phyloP scores from a whole-genome alignment of 345 rosid species.

The Salix arbutifolia region DNA sequence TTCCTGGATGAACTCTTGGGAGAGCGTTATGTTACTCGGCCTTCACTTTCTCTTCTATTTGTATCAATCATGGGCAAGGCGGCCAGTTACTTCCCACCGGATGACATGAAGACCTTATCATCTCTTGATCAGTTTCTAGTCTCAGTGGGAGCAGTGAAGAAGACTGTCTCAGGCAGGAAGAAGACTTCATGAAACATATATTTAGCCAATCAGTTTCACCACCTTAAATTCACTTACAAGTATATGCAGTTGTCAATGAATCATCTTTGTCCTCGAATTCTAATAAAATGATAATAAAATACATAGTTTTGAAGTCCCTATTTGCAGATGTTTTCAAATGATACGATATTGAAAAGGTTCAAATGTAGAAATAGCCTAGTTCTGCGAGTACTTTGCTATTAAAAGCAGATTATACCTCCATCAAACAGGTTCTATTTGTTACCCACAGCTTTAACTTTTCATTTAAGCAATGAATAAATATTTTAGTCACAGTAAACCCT shows the following conservation, averaged over 20 bases:
- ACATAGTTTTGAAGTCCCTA: neutral
- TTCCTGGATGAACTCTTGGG: slow-evolving; percentile 86
- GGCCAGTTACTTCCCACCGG: slow-evolving; percentile 92
- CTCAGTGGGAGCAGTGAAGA: slow-evolving; percentile 89
- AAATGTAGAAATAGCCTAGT: neutral
- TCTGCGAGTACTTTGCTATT: neutral
- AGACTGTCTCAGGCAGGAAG: slow-evolving; percentile 81
- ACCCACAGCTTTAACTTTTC: neutral
- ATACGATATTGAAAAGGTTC: neutral
- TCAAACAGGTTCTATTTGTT: neutral
- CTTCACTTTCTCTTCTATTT: slow-evolving; percentile 67
- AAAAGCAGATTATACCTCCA: neutral
- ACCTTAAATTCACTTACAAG: neutral
- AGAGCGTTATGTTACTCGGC: slow-evolving; percentile 59
- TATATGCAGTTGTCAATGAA: neutral
- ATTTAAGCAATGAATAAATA: neutral
- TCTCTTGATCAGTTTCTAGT: slow-evolving; percentile 89
- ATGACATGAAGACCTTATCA: slow-evolving; percentile 89
- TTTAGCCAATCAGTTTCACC: neutral
- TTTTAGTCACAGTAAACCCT: neutral
- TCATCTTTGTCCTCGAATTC: neutral
- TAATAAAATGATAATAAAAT: neutral
- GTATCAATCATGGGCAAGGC: slow-evolving; percentile 83
- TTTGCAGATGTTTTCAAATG: neutral
- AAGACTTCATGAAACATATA: slow-evolving; percentile 11